These are phyloP conservation scores for Cryphonectria carpinicola DNA, from an alignment of 2,329 filamentous ascomycete genomes.

Conservation along the genomic window DNA sequence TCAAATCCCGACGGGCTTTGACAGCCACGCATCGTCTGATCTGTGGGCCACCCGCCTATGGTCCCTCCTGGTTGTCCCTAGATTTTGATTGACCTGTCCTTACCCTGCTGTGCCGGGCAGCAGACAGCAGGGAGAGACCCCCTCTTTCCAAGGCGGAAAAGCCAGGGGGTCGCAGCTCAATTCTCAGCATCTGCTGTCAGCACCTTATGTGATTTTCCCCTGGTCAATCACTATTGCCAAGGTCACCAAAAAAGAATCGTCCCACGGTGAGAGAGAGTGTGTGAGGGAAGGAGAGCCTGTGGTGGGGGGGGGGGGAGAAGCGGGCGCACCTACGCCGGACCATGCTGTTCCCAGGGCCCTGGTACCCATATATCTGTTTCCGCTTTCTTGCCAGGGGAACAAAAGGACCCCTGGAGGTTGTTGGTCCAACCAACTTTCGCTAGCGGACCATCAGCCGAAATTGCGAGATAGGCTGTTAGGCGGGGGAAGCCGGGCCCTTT, in stretches of 20 bases:
- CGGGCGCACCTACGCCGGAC: background rate
- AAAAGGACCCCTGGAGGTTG: constrained; percentile 3
- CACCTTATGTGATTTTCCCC: background rate
- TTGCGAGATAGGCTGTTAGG: background rate
- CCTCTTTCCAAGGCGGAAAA: background rate
- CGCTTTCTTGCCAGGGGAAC: background rate
- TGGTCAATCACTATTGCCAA: background rate
- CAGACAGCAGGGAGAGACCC: background rate
- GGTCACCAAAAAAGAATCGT: background rate
- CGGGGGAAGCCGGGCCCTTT: background rate
- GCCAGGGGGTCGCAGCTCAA: background rate
- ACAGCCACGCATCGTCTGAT: background rate
- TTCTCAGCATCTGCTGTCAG: constrained; percentile 7
- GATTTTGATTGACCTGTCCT: background rate
- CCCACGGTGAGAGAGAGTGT: background rate
- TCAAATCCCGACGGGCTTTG: constrained; percentile 5
- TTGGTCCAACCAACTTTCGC: background rate
- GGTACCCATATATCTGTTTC: background rate
- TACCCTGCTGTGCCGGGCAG: background rate
- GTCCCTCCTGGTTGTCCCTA: background rate
- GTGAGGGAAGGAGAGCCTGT: background rate
- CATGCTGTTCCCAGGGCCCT: background rate
- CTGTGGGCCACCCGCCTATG: background rate
- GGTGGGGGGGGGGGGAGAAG: background rate
- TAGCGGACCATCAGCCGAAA: constrained; percentile 3